Percentiles rank a stretch among this genome's conserved stretches.
phyloP scores from a whole-genome alignment of 371 early-diverging fungal species.

The Mortierella sp. region DNA sequence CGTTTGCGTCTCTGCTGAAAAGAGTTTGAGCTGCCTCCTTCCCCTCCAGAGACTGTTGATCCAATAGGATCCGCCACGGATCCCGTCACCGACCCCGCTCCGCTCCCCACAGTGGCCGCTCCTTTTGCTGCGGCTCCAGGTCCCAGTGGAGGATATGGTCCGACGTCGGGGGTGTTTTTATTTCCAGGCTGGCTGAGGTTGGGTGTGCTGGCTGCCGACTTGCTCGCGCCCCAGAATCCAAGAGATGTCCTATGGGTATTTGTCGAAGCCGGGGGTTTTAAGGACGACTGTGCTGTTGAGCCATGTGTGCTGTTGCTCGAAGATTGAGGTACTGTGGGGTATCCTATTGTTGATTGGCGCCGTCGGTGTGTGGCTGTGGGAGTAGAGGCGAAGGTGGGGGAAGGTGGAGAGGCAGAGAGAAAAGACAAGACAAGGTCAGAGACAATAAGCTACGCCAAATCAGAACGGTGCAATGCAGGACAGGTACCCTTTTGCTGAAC shows the following conservation, averaged over 20 bases:
- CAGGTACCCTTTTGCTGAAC: background rate
- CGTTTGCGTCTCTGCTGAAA: constrained; percentile 51
- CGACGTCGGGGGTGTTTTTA: constrained; percentile 17
- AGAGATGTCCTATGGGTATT: constrained; percentile 29
- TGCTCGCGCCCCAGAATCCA: constrained; percentile 43
- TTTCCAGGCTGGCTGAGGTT: constrained; percentile 29
- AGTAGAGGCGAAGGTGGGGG: background rate
- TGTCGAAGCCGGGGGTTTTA: constrained; percentile 1
- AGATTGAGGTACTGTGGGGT: constrained; percentile 3
- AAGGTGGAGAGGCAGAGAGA: background rate
- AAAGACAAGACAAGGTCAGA: background rate
- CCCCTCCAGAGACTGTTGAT: constrained; percentile 5
- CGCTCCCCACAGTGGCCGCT: background rate
- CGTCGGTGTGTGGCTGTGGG: background rate
- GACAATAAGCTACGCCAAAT: background rate
- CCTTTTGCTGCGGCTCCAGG: background rate
- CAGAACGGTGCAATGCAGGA: background rate
- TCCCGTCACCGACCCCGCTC: constrained; percentile 12
- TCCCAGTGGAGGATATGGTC: constrained; percentile 12
- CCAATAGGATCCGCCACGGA: background rate
- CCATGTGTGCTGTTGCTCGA: background rate
- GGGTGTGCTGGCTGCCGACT: constrained; percentile 51
- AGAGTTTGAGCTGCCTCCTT: constrained; percentile 23
- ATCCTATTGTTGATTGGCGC: constrained; percentile 8
- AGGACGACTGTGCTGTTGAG: constrained; percentile 1